phyloP scores from a whole-genome alignment of 2,329 filamentous ascomycete species.

The Tolypocladium tropicale region DNA sequence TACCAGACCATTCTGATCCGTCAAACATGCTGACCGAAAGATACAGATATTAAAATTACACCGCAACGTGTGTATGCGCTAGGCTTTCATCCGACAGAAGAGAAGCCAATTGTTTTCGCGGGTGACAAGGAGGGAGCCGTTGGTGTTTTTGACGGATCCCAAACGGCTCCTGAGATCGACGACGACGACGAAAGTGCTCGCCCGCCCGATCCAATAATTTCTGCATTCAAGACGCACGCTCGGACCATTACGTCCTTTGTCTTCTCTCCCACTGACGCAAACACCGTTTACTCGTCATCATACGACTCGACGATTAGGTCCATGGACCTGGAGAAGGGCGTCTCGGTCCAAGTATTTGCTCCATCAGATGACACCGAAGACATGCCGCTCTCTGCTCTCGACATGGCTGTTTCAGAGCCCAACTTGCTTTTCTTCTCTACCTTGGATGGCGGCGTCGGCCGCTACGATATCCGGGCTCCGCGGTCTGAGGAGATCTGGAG shows the following conservation, averaged over 20 bases:
- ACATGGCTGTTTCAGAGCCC: constrained; percentile 61
- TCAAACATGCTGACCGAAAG: neutral
- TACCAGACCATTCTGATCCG: neutral
- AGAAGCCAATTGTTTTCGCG: constrained; percentile 84
- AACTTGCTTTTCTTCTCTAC: constrained; percentile 82
- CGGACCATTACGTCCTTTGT: constrained; percentile 81
- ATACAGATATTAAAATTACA: constrained; percentile 75
- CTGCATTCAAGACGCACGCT: constrained; percentile 81
- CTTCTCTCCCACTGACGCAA: constrained; percentile 62
- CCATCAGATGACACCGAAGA: constrained; percentile 61
- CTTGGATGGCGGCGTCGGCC: constrained; percentile 67
- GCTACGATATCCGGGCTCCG: constrained; percentile 63
- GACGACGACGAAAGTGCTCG: constrained; percentile 59
- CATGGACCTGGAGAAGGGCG: constrained; percentile 70
- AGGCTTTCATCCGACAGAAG: constrained; percentile 74
- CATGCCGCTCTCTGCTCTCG: constrained; percentile 72
- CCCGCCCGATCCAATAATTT: constrained; percentile 64
- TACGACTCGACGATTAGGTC: constrained; percentile 90
- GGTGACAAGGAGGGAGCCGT: constrained; percentile 90
- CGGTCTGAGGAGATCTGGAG: constrained; percentile 56
- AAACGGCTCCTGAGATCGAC: constrained; percentile 48
- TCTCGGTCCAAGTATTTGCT: constrained; percentile 73
- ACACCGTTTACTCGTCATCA: constrained; percentile 71
- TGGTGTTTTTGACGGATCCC: constrained; percentile 83
- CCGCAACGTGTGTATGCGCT: constrained; percentile 82